Base-by-base conservation (phyloP, 1,284 basidiomycete genomes). In the Sutorius eximius region DNA sequence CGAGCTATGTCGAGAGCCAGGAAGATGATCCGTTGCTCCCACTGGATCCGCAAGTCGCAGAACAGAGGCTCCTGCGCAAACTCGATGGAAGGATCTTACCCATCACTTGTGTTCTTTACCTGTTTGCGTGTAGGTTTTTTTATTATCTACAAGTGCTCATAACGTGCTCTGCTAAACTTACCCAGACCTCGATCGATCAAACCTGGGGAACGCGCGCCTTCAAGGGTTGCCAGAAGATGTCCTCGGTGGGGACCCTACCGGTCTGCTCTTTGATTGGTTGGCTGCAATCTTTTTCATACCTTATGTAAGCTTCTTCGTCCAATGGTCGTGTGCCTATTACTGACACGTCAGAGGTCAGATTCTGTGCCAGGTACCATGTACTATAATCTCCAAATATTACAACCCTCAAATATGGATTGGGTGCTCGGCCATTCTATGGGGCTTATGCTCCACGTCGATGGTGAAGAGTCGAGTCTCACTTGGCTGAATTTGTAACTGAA, bases 241-340 rank as follows among this genome's bases (percentile, higher is more conserved):
- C 12, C 78, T 91, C 5, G 76, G 77, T 29, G 87, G 87, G 3
- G 89, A 91, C 62, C 78, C 79, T 8, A 84, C 82, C 0, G 88
- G 88, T 3, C 60, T 76, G 16, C 71, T 82, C 22, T 91, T 86
- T 62, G 87, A 88, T 64, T 89, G 87, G 87, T 71, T 88, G 49
- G 87, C 83, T 56, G 86, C 89, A 0, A 78, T 79, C 3, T 91
- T 91, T 70, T 91, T 84, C 71, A 82, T 91, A 69, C 82, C 88
- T 56, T 90, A 89, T 64, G 87, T 86, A 57, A 49, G 82, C 5
- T 73, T 9, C 18, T n/a, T 10, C 45, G 5, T 37, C 27, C 24
- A 24, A 46, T 42, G 8, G 11, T 22, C 41, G 41, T 20, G 36
- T 50, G 12, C 20, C 37, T 16, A 44, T 27, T 22, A 11, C 22